These are phyloP conservation scores for Canariomyces notabilis DNA, from an alignment of 2,329 filamentous ascomycete genomes.

Conservation along the genomic window DNA sequence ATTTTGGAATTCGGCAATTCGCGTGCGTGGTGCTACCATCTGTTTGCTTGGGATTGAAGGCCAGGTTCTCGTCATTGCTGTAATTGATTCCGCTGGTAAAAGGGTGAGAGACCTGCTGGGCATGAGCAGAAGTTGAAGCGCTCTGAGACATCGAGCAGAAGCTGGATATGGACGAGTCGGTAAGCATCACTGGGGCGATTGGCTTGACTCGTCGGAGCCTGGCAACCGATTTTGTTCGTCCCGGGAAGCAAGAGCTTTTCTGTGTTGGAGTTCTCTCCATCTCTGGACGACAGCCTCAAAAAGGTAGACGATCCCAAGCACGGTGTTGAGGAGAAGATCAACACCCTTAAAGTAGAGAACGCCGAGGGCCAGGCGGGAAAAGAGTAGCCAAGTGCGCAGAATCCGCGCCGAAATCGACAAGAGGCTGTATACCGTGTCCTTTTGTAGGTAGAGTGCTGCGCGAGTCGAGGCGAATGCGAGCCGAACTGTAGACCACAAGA, in stretches of 20 bases:
- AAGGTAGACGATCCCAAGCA: background rate
- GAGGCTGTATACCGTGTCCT: background rate
- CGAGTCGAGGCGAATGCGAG: background rate
- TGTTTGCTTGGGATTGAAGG: background rate
- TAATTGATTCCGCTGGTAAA: background rate
- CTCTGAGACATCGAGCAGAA: too few species aligned
- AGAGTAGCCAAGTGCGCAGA: background rate
- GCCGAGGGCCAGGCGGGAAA: background rate
- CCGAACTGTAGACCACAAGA: background rate
- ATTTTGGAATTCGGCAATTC: conserved; percentile 13
- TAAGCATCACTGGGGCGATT: background rate
- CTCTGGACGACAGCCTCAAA: background rate
- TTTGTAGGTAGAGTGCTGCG: background rate
- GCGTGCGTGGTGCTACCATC: background rate
- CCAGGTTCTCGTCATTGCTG: background rate
- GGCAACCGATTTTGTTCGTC: background rate
- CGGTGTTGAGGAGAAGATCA: background rate
- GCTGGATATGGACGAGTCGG: background rate
- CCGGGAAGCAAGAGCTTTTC: background rate
- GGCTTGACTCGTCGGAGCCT: background rate
- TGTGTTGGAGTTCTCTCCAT: background rate
- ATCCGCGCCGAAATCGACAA: background rate
- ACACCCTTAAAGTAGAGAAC: background rate
- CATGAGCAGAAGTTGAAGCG: too few species aligned
- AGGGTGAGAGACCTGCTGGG: background rate